Evolutionary conservation across 1,284 basidiomycete species (phyloP), one percentile per base, ranked within the genome.

Genomic region (Naganishia sp.): DNA sequence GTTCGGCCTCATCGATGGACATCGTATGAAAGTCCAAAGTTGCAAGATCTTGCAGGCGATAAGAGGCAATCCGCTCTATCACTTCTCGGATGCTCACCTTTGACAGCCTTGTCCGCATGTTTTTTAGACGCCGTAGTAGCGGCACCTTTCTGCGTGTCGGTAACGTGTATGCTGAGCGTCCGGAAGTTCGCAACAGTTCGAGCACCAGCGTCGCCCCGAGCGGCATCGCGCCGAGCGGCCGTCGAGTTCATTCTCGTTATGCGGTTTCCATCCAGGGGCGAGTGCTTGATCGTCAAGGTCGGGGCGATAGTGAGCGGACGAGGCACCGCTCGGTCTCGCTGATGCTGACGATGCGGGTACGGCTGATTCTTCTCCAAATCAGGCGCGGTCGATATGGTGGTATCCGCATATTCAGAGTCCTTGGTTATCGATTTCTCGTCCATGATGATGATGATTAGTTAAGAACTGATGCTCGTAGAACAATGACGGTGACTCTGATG

Each of bases 11-110:
- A 1, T 82, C 77, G 17, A 73, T 67, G 2, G 80, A 71, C 18
- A 86, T 75, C 50, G 75, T 80, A 71, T 87, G 86, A 83, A 84
- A 87, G 64, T 86, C 85, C 62, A 87, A 79, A 11, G 43, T 47
- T 4, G 51, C 65, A 17, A 65, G 56, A 43, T 65, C 64, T 65
- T 35, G 18, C 2, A 46, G 41, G n/a, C 15, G 18, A 47, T 31
- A 17, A 49, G 21, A 11, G 18, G 9, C 0, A 2, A 11, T 6
- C 39, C 13, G 46, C 18, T 17, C 1, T 25, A 21, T 2, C 32
- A 28, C 25, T 6, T 15, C 3, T n/a, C 11, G 1, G 5, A 21
- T 23, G 42, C 49, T 31, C 42, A 62, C 58, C 65, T 43, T 54
- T 62, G 18, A 66, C 65, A 43, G 57, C 65, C 58, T 66, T 62